Evolutionary conservation across 768 basidiomycete genomes (phyloP), one percentile per base, ranked within the genome.

Genomic region (Guyanaporus albipodus): DNA sequence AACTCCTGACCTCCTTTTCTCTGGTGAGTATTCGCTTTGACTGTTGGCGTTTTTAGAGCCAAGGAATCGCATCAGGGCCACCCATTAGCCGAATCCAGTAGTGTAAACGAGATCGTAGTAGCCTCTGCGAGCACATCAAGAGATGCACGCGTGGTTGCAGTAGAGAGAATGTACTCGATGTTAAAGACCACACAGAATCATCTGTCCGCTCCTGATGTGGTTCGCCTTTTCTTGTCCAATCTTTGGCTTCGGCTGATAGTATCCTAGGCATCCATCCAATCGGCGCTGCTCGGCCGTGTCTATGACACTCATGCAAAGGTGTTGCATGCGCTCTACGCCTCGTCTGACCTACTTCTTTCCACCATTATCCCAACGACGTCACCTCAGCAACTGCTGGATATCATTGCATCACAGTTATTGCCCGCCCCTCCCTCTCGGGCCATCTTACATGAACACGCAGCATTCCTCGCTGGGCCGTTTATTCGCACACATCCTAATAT

Each of bases 251-350:
- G 9, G 36, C 28, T 55, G 44, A 62, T 21, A 6, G 8, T 41
- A 11, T 40, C 28, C 3, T 33, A 85, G 85, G 70, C 75, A 47
- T 74, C 83, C 3, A 66, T 85, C 17, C 73, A 71, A n/a, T 73
- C 78, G 2, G 82, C 85, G 0, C 67, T 97, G 5, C 61, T 85
- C 24, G 76, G 82, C 12, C 81, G 89, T 2, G 67, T 90, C 4
- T 75, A 82, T 40, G 92, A 95, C 55, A 72, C 75, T 7, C 74
- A 81, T 23, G 49, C 68, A 2, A 57, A 67, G 2, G 85, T 96
- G 22, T 63, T 93, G 11, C 73, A 83, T 36, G 77, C 75, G 0
- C 70, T 96, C 8, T 94, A 93, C 64, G 70, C 70, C 2, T 66
- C 73, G 2, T 71, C 81, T 0, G 60, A 68, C 6, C 35, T 64